phyloP scores from a whole-genome alignment of 805 yeast genomes.

The Candida silvicultrix region DNA sequence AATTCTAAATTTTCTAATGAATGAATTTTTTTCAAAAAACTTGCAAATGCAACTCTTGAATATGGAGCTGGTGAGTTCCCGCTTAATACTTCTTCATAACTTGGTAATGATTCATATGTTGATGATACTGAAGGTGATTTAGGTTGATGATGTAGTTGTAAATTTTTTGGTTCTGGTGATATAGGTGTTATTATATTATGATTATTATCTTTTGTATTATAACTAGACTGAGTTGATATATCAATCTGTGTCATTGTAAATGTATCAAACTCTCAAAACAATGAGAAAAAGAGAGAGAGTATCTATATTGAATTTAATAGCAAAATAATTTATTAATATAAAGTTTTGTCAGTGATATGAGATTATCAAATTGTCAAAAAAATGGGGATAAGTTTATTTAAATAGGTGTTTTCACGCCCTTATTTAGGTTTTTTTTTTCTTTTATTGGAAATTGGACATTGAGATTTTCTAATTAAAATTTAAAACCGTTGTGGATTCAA shows the following conservation, averaged over 20 bases:
- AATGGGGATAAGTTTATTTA: not conserved
- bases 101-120: conserved; percentile 6
- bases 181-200: conserved; percentile 6
- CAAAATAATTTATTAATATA: too few relatives aligned
- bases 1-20: conserved; percentile 23
- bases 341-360: not conserved
- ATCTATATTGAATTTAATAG: too few relatives aligned
- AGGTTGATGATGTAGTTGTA: conserved; percentile 2
- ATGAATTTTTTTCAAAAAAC: conserved; percentile 17
- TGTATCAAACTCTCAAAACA: not conserved
- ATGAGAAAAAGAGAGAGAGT: too few relatives aligned
- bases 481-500: not conserved
- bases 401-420: not conserved
- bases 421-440: too few relatives aligned
- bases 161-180: conserved; percentile 11
- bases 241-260: not conserved
- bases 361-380: not conserved
- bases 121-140: not conserved
- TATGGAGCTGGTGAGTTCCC: conserved; percentile 20
- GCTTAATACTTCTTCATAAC: conserved; percentile 15
- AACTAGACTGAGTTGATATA: not conserved
- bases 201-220: not conserved
- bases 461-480: not conserved
- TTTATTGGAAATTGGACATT: not conserved
- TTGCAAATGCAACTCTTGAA: conserved; percentile 20